Conservation (phyloP, 148 eudicot genomes). For the Beta vulgaris region DNA sequence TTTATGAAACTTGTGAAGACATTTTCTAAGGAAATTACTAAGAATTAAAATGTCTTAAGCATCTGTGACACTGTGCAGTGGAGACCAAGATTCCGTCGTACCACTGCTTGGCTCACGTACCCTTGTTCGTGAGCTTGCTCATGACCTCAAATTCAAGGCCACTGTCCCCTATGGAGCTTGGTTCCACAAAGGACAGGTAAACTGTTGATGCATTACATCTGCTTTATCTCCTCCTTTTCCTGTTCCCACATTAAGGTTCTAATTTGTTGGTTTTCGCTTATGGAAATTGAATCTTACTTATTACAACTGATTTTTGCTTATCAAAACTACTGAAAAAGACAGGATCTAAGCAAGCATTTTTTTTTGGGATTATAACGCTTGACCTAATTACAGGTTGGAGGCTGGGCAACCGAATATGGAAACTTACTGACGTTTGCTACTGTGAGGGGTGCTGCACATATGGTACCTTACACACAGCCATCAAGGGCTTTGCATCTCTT, state of each 20-base stretch:
- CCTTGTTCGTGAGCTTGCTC: constrained; percentile 86
- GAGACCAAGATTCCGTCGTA: constrained; percentile 96
- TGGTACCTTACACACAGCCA: constrained; percentile 98
- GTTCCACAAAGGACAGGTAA: constrained; percentile 91
- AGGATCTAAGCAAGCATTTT: neutral
- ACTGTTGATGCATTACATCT: neutral
- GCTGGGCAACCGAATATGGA: constrained; percentile 91
- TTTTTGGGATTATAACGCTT: neutral
- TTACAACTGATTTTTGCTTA: too few relatives aligned
- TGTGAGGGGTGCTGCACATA: constrained; percentile 96
- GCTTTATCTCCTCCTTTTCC: neutral
- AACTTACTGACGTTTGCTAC: constrained; percentile 80
- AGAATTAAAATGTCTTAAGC: neutral
- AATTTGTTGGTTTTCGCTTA: too few relatives aligned
- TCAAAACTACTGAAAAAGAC: too few relatives aligned
- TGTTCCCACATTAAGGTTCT: too few relatives aligned
- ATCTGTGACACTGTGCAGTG: constrained; percentile 37
- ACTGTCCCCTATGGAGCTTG: constrained; percentile 94
- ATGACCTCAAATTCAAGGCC: constrained; percentile 48
- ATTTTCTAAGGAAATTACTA: neutral
- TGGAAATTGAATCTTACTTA: too few relatives aligned
- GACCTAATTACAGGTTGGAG: constrained; percentile 67
- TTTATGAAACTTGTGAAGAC: neutral
- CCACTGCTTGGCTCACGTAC: constrained; percentile 90
- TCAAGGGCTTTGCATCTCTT: constrained; percentile 90